A percentile compares a stretch with the other conserved stretches of the same genome.
These are phyloP conservation scores for Mortierella claussenii DNA, from an alignment of 192 early-diverging fungal genomes.

Conservation along the genomic window DNA sequence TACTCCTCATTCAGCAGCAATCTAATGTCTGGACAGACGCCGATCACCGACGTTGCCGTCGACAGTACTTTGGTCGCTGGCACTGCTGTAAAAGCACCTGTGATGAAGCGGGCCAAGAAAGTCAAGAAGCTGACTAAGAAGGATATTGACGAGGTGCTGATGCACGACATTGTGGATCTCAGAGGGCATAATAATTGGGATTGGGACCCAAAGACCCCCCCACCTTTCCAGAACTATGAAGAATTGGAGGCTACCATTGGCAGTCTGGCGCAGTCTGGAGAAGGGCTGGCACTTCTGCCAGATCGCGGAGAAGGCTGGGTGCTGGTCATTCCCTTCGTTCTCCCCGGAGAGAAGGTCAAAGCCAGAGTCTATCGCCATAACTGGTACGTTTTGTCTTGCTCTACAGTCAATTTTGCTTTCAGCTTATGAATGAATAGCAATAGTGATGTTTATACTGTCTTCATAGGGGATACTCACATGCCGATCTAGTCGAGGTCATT, in stretches of 20 bases:
- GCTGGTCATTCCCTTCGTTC: constrained; percentile 37
- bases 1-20: not conserved
- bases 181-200: constrained; percentile 46
- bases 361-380: constrained; percentile 50
- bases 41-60: constrained; percentile 1
- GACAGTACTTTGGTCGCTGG: not conserved
- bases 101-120: constrained; percentile 32
- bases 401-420: too few species aligned
- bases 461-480: constrained; percentile 47
- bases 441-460: too few species aligned
- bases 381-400: constrained; percentile 34
- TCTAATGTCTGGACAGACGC: constrained; percentile 10
- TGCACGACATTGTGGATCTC: constrained; percentile 47
- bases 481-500: constrained; percentile 49
- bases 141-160: constrained; percentile 50
- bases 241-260: constrained; percentile 50
- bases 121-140: constrained; percentile 50
- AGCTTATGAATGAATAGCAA: too few species aligned
- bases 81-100: not conserved
- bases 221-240: constrained; percentile 52
- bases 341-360: constrained; percentile 47
- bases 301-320: constrained; percentile 52
- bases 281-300: constrained; percentile 38
- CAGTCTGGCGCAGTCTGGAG: constrained; percentile 43
- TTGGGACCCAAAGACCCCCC: constrained; percentile 43